Evolutionary conservation across 805 yeast species (phyloP), one percentile per base, ranked within the genome.

Genomic region (Myxozyma lipomycoides): DNA sequence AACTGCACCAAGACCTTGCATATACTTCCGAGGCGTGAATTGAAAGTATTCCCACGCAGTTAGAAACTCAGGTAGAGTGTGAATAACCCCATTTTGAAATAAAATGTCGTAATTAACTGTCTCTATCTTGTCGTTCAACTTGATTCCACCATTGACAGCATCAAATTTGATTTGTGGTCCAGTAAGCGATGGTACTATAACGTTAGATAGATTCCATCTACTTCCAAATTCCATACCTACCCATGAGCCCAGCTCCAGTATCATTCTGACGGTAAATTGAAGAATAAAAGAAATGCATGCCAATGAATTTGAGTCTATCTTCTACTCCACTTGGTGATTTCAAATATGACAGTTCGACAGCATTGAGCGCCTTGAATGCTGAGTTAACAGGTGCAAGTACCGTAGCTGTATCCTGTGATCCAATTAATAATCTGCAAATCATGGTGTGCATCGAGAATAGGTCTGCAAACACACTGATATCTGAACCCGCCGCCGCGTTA

Each of bases 71-170:
- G 52, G 53, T 2, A 55, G 23, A 4, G 50, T 45, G 37, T 55
- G 59, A 30, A 52, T 40, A 24, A 45, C 59, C 4, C 59, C 59
- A 41, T 55, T 55, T 26, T 55, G 58, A 32, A 34, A 48, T 6
- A 52, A n/a, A 23, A 52, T 21, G 23, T 55, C 59, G 21, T 41
- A 42, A 2, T 51, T 48, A 1, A 53, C 23, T 1, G 58, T 15
- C 10, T 47, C 44, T 15, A 52, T 47, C 12, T 22, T 25, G 34
- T 42, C 41, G 40, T 54, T 54, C 46, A 54, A 39, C 7, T 24
- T 40, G 23, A 54, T 50, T 6, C 51, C 54, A 25, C 28, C 17
- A 6, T 17, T 37, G 4, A 45, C 30, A 1, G 46, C 46, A n/a
- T 34, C 39, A 6, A 51, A 30, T 18, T 39, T 42, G n/a, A 54